These are phyloP conservation scores for Zymoseptoria passerinii DNA, from an alignment of 2,329 filamentous ascomycete species.

Conservation along the genomic window DNA sequence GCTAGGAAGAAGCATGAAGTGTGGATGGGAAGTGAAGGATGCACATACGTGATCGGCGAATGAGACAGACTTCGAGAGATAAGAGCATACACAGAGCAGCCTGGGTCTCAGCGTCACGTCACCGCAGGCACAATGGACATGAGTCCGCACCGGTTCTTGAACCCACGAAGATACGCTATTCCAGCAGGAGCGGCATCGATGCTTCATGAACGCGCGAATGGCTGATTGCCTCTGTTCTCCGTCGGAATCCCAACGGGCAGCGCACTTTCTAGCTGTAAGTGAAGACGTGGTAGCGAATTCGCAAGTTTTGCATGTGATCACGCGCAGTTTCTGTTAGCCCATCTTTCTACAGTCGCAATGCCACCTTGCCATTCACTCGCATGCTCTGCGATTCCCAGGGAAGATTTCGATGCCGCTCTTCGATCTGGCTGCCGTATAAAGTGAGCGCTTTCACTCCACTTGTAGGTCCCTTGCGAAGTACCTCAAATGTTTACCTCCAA, in stretches of 20 bases:
- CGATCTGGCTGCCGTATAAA: background rate
- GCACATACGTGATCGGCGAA: constrained; percentile 38
- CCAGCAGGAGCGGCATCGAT: background rate
- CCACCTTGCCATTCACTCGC: background rate
- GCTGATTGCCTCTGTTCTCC: background rate
- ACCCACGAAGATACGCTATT: background rate
- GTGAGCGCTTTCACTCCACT: background rate
- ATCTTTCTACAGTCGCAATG: background rate
- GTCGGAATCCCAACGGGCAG: background rate
- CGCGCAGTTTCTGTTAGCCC: background rate
- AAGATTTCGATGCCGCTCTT: background rate
- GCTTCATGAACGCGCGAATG: background rate
- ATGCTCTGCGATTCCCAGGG: background rate
- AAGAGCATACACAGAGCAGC: background rate
- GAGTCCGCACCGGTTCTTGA: background rate
- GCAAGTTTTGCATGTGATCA: background rate
- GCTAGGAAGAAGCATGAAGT: constrained; percentile 59
- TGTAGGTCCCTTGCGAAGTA: background rate
- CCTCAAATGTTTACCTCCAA: background rate
- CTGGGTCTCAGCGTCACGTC: background rate
- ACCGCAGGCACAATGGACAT: background rate
- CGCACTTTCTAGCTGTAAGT: background rate
- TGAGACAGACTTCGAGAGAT: background rate
- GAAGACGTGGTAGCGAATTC: background rate
- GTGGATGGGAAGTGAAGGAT: constrained; percentile 58